Evolutionary conservation across 805 yeast genomes (phyloP), one percentile per base, ranked within the genome.

Genomic region (Hermanozyma aechmeae): DNA sequence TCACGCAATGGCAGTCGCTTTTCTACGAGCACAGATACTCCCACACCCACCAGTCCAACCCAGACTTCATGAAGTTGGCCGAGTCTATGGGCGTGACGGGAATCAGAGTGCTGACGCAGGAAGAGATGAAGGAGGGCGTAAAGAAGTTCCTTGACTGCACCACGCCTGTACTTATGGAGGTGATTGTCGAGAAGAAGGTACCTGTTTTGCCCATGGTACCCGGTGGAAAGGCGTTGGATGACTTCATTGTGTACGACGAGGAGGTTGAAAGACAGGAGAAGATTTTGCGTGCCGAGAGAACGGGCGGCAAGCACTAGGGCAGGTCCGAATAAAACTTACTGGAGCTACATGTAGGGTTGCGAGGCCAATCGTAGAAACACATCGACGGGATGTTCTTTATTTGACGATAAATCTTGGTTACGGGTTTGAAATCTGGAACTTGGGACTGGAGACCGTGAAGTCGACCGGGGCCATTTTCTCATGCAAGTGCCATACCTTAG

Each of bases 151-250:
- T 92, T 34, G 81, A 70, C 32, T 66, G 71, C 50, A 61, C 68
- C 31, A 71, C 73, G 25, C 97, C 98, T 15, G 81, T 87, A 26
- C 70, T 92, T 50, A 61, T 89, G 49, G 98, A 92, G 67, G 97
- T 86, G 25, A 48, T 77, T 28, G 92, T 86, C 18, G 97, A 87
- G 63, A 75, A 76, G 70, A 81, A 81, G 68, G 95, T 89, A 27
- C 96, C 96, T 29, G 97, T 92, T 37, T 71, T 92, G 54, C 98
- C 98, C 32, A 86, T 92, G 94, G 97, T 92, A 31, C 95, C 98
- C 30, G 94, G 77, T 36, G 98, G 97, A 46, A 84, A 82, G 57
- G 95, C 82, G 39, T 70, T 92, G 48, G 89, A 92, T 50, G 97
- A 92, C 58, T 87, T 89, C 54, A 81, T 92, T 42, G 69, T 71